A percentile compares a stretch with the other conserved stretches of the same genome.
These are phyloP conservation scores for Penicillium canariense DNA, from an alignment of 495 filamentous ascomycete species.

Conservation along the genomic window DNA sequence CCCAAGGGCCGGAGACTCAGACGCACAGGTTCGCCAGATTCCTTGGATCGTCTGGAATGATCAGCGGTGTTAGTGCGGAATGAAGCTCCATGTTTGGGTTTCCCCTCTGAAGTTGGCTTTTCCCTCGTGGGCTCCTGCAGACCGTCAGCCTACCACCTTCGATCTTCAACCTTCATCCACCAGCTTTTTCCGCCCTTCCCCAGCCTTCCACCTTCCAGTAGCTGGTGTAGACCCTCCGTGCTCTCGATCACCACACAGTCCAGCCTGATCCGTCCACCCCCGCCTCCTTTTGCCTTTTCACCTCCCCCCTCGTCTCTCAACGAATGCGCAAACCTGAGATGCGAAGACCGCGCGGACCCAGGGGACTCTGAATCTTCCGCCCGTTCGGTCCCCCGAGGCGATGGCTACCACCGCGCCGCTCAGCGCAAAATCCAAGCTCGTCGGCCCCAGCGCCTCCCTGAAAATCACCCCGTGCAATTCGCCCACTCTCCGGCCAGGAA, in stretches of 20 bases:
- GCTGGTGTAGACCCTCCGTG: no score
- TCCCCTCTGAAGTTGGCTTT: neutral
- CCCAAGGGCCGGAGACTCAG: no score
- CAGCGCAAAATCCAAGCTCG: slow-evolving; percentile 38
- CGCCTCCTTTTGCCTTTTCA: neutral
- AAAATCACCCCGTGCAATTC: slow-evolving; percentile 82
- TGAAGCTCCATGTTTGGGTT: slow-evolving; percentile 17
- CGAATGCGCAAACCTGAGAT: slow-evolving; percentile 19
- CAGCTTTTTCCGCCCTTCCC: no score
- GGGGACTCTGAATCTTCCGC: slow-evolving; percentile 28
- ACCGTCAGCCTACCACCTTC: neutral
- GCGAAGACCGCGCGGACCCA: slow-evolving; percentile 18
- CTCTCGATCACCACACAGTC: no score
- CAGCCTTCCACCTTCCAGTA: no score
- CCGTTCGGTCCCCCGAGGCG: slow-evolving; percentile 18
- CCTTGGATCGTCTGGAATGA: slow-evolving; percentile 26
- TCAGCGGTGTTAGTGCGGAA: slow-evolving; percentile 21
- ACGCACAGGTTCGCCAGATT: slow-evolving; percentile 5
- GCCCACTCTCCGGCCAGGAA: slow-evolving; percentile 60
- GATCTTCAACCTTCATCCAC: no score
- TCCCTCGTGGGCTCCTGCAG: neutral
- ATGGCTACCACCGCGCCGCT: slow-evolving; percentile 40
- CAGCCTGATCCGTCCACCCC: slow-evolving; percentile 8
- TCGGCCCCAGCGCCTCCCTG: slow-evolving; percentile 43
- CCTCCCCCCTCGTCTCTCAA: neutral